phyloP scores from a whole-genome alignment of 2,329 filamentous ascomycete genomes.

The Endoconidiophora polonica region DNA sequence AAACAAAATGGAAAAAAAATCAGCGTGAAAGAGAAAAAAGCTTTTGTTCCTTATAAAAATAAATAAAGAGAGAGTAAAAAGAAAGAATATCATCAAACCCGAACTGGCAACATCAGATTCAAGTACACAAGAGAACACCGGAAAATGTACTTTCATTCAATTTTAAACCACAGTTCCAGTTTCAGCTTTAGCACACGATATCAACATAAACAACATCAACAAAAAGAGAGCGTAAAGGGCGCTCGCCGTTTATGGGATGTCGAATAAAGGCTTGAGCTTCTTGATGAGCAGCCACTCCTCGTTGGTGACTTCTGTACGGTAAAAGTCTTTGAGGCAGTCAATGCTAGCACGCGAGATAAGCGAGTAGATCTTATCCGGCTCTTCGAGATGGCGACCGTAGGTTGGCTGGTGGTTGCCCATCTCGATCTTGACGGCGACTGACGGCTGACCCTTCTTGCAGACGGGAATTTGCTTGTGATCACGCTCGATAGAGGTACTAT shows the following conservation, averaged over 20 bases:
- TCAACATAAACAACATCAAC: neutral
- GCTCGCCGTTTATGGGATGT: conserved; percentile 45
- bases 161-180: no score
- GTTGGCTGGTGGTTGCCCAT: conserved; percentile 78
- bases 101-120: neutral
- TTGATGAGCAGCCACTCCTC: conserved; percentile 93
- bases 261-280: conserved; percentile 88
- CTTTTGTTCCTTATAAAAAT: neutral
- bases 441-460: conserved; percentile 94
- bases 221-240: neutral
- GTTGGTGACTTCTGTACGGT: conserved; percentile 68
- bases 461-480: conserved; percentile 89
- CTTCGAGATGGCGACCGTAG: conserved; percentile 90
- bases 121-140: no score
- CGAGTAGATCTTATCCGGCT: conserved; percentile 75
- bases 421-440: conserved; percentile 95
- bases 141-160: no score
- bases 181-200: neutral
- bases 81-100: neutral
- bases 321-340: conserved; percentile 91
- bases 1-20: neutral
- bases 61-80: neutral
- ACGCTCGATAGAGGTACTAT: conserved; percentile 84
- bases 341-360: conserved; percentile 77
- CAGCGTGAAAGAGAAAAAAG: no score